Conservation (phyloP, 257 asterid genomes). For the Fraxinus anomala region DNA sequence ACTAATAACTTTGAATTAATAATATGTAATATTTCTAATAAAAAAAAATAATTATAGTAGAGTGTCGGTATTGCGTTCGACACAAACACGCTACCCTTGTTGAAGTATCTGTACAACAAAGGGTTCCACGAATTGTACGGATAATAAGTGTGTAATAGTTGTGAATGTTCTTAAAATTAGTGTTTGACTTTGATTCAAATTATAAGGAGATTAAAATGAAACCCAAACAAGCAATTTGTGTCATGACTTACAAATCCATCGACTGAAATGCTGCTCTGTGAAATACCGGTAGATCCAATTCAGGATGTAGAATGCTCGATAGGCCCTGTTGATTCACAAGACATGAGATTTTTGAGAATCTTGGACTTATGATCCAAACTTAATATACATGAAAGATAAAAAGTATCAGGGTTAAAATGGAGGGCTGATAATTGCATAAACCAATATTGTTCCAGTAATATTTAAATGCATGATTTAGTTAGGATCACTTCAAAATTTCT, state of each 20-base stretch:
- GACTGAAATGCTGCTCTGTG: constrained; percentile 63
- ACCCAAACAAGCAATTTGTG: neutral
- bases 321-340: constrained; percentile 55
- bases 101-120: too few relatives aligned
- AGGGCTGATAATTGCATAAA: neutral
- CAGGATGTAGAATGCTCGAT: constrained; percentile 83
- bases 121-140: too few relatives aligned
- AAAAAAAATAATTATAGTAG: too few relatives aligned
- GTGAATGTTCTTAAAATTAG: too few relatives aligned
- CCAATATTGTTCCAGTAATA: neutral
- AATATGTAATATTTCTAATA: too few relatives aligned
- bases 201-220: too few relatives aligned
- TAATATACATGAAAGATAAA: neutral
- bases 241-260: constrained; percentile 81
- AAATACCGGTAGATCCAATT: constrained; percentile 96
- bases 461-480: neutral
- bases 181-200: too few relatives aligned
- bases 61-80: too few relatives aligned
- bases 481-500: neutral
- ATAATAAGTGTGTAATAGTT: too few relatives aligned
- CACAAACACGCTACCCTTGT: too few relatives aligned
- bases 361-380: neutral
- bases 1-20: too few relatives aligned
- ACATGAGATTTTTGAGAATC: constrained; percentile 16
- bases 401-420: neutral